A percentile compares a stretch with the other conserved stretches of the same genome.
These are phyloP conservation scores for Cordyceps fumosorosea DNA, from an alignment of 2,329 filamentous ascomycete genomes.

Conservation along the genomic window DNA sequence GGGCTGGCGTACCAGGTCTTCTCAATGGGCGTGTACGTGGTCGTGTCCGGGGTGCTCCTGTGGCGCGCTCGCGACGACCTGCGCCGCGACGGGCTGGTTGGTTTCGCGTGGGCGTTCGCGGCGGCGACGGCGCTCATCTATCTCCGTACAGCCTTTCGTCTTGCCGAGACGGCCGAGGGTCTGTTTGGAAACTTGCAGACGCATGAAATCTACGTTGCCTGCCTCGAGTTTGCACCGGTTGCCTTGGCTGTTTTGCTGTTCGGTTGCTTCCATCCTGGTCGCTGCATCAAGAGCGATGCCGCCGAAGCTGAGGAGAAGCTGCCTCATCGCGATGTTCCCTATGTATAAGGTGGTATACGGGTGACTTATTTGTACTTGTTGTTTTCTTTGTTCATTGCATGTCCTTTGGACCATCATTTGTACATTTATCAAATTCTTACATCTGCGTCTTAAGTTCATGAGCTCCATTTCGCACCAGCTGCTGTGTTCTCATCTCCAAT, in stretches of 20 bases:
- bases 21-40: constrained; percentile 41
- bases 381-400: not conserved
- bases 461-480: not conserved
- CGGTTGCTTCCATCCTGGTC: constrained; percentile 37
- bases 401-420: not conserved
- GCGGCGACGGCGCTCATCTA: constrained; percentile 43
- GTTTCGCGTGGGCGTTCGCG: constrained; percentile 36
- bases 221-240: constrained; percentile 49
- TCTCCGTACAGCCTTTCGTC: constrained; percentile 45
- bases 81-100: constrained; percentile 22
- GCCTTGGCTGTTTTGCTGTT: constrained; percentile 41
- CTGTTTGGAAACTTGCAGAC: constrained; percentile 38
- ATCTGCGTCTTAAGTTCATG: not conserved
- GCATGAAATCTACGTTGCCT: constrained; percentile 47
- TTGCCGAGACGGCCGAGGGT: constrained; percentile 48
- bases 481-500: constrained; percentile 7
- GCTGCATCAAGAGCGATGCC: constrained; percentile 20
- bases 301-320: not conserved
- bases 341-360: not conserved
- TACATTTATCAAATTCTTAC: not conserved
- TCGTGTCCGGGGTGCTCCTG: constrained; percentile 36
- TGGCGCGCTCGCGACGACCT: constrained; percentile 28
- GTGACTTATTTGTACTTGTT: not conserved
- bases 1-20: constrained; percentile 50
- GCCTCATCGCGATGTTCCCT: not conserved